These are phyloP conservation scores for Aspergillus sp. DNA, from an alignment of 2,329 filamentous ascomycete species.

Conservation along the genomic window DNA sequence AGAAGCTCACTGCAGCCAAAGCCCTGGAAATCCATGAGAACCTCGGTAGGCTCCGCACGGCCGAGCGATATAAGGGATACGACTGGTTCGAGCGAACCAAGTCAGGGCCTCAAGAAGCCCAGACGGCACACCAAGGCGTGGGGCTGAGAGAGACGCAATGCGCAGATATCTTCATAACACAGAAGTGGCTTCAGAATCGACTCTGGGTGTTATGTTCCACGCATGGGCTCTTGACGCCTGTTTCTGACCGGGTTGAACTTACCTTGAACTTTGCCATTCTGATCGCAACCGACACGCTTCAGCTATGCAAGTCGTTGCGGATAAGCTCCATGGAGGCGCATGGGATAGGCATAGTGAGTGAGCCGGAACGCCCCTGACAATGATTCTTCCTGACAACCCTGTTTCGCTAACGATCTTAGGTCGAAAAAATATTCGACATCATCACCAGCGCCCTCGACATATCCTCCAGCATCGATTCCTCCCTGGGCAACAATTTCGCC, in stretches of 20 bases:
- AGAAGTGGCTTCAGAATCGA: constrained; percentile 38
- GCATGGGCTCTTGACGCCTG: constrained; percentile 29
- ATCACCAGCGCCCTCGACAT: constrained; percentile 24
- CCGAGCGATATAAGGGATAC: constrained; percentile 29
- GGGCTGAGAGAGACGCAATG: constrained; percentile 32
- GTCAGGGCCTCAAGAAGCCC: constrained; percentile 12
- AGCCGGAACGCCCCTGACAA: no score
- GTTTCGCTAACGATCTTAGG: constrained; percentile 11
- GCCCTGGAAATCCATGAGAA: constrained; percentile 30
- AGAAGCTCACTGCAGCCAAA: constrained; percentile 61
- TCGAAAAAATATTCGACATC: constrained; percentile 36
- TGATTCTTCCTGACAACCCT: neutral
- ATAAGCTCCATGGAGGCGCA: constrained; percentile 37
- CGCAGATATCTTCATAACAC: constrained; percentile 36
- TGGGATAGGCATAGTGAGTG: constrained; percentile 31
- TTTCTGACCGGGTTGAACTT: constrained; percentile 31
- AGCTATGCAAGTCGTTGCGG: constrained; percentile 25
- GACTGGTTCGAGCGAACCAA: constrained; percentile 31
- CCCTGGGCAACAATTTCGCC: constrained; percentile 10
- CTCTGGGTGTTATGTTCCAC: constrained; percentile 36
- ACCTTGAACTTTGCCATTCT: constrained; percentile 30
- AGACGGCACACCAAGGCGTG: constrained; percentile 17
- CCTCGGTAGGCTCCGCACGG: constrained; percentile 24
- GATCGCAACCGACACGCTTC: constrained; percentile 28
- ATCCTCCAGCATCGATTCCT: constrained; percentile 18